Evolutionary conservation across 345 rosid genomes (phyloP), one percentile per base, ranked within the genome.

Genomic region (Rhodomyrtus tomentosa): DNA sequence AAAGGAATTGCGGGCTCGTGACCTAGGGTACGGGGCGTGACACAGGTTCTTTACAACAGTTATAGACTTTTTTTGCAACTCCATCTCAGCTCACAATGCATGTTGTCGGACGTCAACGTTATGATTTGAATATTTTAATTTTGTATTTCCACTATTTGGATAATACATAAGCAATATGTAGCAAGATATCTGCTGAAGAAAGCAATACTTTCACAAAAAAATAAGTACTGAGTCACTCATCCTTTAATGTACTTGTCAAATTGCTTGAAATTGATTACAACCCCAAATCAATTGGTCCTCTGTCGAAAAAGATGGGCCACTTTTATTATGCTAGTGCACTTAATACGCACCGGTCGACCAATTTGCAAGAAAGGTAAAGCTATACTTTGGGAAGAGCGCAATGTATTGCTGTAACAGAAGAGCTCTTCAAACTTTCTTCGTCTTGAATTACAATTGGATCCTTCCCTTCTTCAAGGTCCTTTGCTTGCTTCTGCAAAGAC

Each of bases 391-490:
- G 82, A 96, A 90, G 84, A 93, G 88, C 82, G 93, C 94, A 87
- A 97, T 93, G 73, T 92, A 89, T 82, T 95, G 98, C 81, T 92
- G 90, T 86, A 95, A 91, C 89, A 97, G 85, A 97, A 88, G 94
- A 95, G 83, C 88, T 91, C 87, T 89, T 93, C 84, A 97, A 91
- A 89, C 92, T 92, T 85, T 97, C 99, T 93, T 97, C 98, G 87
- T 95, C 99, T 89, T 97, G 98, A 82, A 97, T 92, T 83, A 93
- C 89, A 89, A 97, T 93, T 40, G 98, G 93, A 88, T 95, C 91
- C 89, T 94, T 95, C 92, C 95, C 98, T 88, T 92, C 96, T 90
- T 93, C 94, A 27, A 95, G 40, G 54, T 82, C 84, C 88, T 93
- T 95, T 55, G 90, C 91, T 94, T 97, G 93, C 88, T 91, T 95